Conservation (phyloP, 75 land plant genomes). For the Ceratopteris richardii region DNA sequence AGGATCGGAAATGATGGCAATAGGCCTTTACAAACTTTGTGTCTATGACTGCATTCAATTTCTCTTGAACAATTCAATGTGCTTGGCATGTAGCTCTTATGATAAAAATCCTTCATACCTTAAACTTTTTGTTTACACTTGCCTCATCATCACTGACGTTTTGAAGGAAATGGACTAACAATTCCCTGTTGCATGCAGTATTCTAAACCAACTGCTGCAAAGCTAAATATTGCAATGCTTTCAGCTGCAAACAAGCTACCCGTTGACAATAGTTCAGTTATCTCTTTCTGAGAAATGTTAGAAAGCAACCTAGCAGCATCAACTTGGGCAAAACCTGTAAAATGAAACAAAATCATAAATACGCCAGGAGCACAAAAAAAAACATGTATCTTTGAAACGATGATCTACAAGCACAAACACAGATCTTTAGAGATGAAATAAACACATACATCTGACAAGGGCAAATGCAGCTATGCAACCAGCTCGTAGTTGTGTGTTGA, state of each 20-base stretch:
- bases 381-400: neutral
- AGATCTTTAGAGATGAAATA: neutral
- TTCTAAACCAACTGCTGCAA: conserved; percentile 70
- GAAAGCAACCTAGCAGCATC: conserved; percentile 35
- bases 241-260: conserved; percentile 44
- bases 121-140: too few relatives aligned
- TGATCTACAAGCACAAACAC: neutral
- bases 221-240: conserved; percentile 47
- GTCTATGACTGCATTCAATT: too few relatives aligned
- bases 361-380: neutral
- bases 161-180: conserved; percentile 68
- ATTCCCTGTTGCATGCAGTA: conserved; percentile 59
- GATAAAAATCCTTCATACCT: too few relatives aligned
- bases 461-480: conserved; percentile 85
- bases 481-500: conserved; percentile 72
- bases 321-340: conserved; percentile 58
- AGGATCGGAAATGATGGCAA: too few relatives aligned
- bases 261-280: conserved; percentile 35
- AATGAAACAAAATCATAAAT: neutral
- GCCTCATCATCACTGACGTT: neutral
- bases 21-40: too few relatives aligned
- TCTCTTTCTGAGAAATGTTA: conserved; percentile 28
- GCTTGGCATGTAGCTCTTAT: too few relatives aligned
- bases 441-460: conserved; percentile 60
- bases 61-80: too few relatives aligned